Evolutionary conservation across 306 rosid species (phyloP).

Genomic region (Trifolium pratense): DNA sequence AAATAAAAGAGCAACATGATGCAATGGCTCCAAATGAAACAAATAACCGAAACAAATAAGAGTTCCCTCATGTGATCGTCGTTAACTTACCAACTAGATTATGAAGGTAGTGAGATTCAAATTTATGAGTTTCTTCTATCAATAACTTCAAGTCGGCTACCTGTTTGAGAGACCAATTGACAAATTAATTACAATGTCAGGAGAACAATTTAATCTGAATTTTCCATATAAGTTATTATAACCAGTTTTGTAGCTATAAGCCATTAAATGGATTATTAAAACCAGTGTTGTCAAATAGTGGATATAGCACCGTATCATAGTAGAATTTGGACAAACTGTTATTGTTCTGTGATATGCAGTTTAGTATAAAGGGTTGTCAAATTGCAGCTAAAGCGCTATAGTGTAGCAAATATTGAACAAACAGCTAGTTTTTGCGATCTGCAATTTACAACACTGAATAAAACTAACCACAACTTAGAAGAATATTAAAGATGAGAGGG

Average conservation of each 20-base stretch:
- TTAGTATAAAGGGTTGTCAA: neutral
- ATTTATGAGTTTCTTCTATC: constrained; percentile 84
- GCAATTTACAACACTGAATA: no score
- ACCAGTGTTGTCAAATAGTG: neutral
- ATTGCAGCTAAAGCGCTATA: neutral
- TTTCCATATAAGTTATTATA: neutral
- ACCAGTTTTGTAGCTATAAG: neutral
- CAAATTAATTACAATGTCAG: constrained; percentile 32
- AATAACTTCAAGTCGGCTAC: constrained; percentile 75
- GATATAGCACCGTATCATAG: neutral
- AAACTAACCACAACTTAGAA: no score
- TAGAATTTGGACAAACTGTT: neutral
- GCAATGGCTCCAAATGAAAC: constrained; percentile 22
- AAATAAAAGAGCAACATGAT: constrained; percentile 9
- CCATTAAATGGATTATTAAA: neutral
- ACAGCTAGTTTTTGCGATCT: neutral
- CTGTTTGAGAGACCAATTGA: constrained; percentile 52
- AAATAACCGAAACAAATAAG: neutral
- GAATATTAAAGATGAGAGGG: no score
- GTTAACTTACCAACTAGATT: constrained; percentile 78
- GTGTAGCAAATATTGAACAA: neutral
- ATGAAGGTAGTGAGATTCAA: constrained; percentile 79
- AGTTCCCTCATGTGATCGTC: constrained; percentile 12
- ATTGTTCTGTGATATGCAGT: neutral
- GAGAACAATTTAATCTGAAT: constrained; percentile 3